Evolutionary conservation across 2,329 filamentous ascomycete species (phyloP).

Genomic region (Penicillium rolfsii): DNA sequence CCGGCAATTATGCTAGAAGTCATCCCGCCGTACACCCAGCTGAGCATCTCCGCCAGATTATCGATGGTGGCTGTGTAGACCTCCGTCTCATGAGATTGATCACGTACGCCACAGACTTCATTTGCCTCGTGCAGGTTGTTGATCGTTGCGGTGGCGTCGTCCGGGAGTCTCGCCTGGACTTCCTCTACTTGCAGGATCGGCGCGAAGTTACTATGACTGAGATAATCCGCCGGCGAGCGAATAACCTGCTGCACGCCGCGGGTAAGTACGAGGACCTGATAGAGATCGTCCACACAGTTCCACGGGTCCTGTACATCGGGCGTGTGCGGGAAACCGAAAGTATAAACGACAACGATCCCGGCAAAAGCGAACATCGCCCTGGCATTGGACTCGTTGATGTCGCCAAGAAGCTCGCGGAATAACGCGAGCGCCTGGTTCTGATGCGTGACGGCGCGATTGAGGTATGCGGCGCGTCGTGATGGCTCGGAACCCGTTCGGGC

Average conservation of each 20-base stretch:
- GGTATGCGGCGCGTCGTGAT: conserved; percentile 32
- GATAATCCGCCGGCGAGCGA: conserved; percentile 26
- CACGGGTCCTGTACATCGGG: conserved; percentile 33
- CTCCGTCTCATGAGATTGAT: conserved; percentile 30
- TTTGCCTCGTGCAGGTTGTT: conserved; percentile 35
- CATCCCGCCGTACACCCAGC: conserved; percentile 45
- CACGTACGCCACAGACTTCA: conserved; percentile 23
- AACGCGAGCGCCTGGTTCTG: conserved; percentile 40
- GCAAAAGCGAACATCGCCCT: conserved; percentile 48
- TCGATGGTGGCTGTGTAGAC: conserved; percentile 33
- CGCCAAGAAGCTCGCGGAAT: conserved; percentile 39
- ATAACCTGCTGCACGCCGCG: conserved; percentile 43
- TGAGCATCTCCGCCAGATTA: conserved; percentile 33
- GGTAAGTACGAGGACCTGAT: conserved; percentile 39
- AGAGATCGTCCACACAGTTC: conserved; percentile 38
- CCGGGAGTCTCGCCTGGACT: conserved; percentile 25
- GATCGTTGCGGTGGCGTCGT: conserved; percentile 26
- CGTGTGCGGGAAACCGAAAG: conserved; percentile 41
- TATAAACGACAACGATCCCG: conserved; percentile 42
- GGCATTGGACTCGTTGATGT: conserved; percentile 42
- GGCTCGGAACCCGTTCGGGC: conserved; percentile 35
- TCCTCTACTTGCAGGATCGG: conserved; percentile 34
- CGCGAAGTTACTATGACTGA: conserved; percentile 33
- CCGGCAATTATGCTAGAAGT: conserved; percentile 55
- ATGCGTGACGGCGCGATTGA: conserved; percentile 41